A percentile compares a stretch with the other conserved stretches of the same genome.
Evolutionary conservation across 768 basidiomycete genomes (phyloP).

Genomic region (Psilocybe subaeruginosa): DNA sequence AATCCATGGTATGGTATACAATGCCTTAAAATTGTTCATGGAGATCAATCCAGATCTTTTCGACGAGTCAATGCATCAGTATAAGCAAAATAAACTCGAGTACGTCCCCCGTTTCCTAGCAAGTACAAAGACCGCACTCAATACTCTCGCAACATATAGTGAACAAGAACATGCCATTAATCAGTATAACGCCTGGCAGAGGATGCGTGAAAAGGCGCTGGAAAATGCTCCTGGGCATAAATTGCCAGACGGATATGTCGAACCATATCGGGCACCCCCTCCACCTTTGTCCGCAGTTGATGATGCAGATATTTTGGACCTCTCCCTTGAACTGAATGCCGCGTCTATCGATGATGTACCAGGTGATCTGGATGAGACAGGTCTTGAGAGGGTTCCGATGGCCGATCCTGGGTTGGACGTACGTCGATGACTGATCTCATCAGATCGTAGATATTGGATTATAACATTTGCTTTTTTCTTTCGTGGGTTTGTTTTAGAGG

Average conservation of each 20-base stretch:
- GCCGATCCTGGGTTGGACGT: slow-evolving; percentile 90
- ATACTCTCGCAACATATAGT: slow-evolving; percentile 41
- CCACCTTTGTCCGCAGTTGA: slow-evolving; percentile 78
- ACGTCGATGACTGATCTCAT: slow-evolving; percentile 38
- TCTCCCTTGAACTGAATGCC: slow-evolving; percentile 88
- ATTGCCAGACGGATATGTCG: slow-evolving; percentile 71
- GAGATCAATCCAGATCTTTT: slow-evolving; percentile 98
- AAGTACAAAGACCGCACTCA: background rate
- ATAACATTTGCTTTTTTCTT: slow-evolving; percentile 16
- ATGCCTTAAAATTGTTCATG: slow-evolving; percentile 98
- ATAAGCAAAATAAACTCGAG: slow-evolving; percentile 87
- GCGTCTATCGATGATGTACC: slow-evolving; percentile 77
- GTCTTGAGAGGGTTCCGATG: slow-evolving; percentile 88
- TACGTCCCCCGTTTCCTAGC: slow-evolving; percentile 40
- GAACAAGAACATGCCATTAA: slow-evolving; percentile 86
- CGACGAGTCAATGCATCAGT: slow-evolving; percentile 91
- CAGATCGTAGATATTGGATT: slow-evolving; percentile 11
- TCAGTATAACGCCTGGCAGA: slow-evolving; percentile 91
- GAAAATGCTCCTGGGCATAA: slow-evolving; percentile 69
- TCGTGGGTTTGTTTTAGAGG: slow-evolving; percentile 41
- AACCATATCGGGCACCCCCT: slow-evolving; percentile 72
- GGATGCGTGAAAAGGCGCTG: slow-evolving; percentile 75
- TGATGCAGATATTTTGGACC: slow-evolving; percentile 84
- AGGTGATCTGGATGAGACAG: slow-evolving; percentile 76
- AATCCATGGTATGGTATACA: slow-evolving; percentile 99